Base-by-base conservation (phyloP, 108 stramenopile genomes). In the Skeletonema marinoi region DNA sequence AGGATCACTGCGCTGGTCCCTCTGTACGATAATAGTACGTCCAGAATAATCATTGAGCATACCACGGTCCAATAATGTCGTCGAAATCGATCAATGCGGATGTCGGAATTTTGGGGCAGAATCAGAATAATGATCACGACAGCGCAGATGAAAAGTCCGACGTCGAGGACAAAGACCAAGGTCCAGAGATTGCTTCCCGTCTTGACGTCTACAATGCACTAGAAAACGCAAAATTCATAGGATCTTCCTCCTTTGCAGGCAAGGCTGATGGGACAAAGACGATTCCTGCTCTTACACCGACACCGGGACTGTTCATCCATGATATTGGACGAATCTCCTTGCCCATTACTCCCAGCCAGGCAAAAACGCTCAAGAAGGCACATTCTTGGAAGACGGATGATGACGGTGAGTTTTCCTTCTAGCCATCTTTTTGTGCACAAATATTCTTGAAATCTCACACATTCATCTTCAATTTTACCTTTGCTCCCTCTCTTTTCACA, bases 311-410 rank as follows among this genome's bases (percentile, higher is more conserved):
- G 6, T 36, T 32, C 25, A 8, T 63, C 25, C 32, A 63, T 8
- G 62, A 17, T 32, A n/a, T 63, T n/a, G 62, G 62, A 6, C 9
- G n/a, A 6, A 33, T 63, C 62, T 63, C 62, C 16, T 6, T 63
- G 32, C 62, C 62, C 16, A 38, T 63, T 14, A 7, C n/a, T n/a
- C 16, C 32, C 21, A 6, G n/a, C n/a, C 62, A 63, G 62, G 62
- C 62, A 36, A 33, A 19, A 63, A 21, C 32, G 1, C 32, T 63
- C 32, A 63, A 63, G n/a, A n/a, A n/a, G 62, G 32, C 32, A 16
- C n/a, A 63, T 9, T 36, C 50, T 19, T 51, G 50, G 50, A 51
- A 51, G 62, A 63, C 62, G 33, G 16, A 32, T 36, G 62, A 51
- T 6, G 50, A 51, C 17, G 50, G 50, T 51, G 19, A 51, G 50